phyloP scores from a whole-genome alignment of 345 rosid species.

The Populus euphratica region DNA sequence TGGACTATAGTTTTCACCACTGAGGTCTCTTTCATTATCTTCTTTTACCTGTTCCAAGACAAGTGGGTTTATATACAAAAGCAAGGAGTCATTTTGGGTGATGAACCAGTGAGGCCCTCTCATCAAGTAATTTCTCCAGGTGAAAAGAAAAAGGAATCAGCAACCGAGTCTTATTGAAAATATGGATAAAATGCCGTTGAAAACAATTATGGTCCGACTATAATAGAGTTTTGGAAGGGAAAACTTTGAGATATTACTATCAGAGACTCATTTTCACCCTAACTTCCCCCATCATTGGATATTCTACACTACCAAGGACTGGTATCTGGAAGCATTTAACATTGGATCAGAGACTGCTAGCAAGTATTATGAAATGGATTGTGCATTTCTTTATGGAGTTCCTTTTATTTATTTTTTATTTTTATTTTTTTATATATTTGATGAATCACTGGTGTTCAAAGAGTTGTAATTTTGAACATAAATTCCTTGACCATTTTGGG shows the following conservation, averaged over 20 bases:
- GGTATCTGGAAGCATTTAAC: not conserved
- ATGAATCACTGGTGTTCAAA: not conserved
- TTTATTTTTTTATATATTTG: not conserved
- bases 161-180: slow-evolving; percentile 20
- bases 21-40: slow-evolving; percentile 33
- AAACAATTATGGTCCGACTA: not conserved
- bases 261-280: not conserved
- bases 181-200: not conserved
- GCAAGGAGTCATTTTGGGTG: slow-evolving; percentile 39
- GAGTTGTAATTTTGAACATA: not conserved
- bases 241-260: not conserved
- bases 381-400: not conserved
- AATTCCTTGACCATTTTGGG: not conserved
- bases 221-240: not conserved
- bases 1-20: slow-evolving; percentile 45
- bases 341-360: not conserved
- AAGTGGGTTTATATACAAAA: slow-evolving; percentile 51
- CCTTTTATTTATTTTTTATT: no score
- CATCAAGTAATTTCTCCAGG: slow-evolving; percentile 16
- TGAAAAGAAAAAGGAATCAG: slow-evolving; percentile 14
- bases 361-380: not conserved
- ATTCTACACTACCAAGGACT: not conserved
- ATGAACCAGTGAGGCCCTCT: slow-evolving; percentile 23
- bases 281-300: not conserved
- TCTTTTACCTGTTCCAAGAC: slow-evolving; percentile 59